phyloP scores from a whole-genome alignment of 2,329 filamentous ascomycete genomes.

The Dactylellina leptospora region DNA sequence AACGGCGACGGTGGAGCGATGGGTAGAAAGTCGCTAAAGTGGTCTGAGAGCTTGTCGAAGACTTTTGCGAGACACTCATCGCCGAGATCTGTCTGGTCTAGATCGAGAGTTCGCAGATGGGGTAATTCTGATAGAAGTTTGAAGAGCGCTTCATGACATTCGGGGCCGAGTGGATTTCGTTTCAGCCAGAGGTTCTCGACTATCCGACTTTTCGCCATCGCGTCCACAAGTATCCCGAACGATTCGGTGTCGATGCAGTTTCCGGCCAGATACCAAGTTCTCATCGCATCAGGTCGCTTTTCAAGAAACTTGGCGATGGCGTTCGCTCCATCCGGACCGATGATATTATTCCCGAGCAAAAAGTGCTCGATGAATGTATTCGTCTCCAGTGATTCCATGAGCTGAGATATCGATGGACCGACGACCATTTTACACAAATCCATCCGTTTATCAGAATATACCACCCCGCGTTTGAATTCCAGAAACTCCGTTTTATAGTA shows the following conservation, averaged over 20 bases:
- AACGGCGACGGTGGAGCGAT: constrained; percentile 45
- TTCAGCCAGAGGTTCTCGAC: constrained; percentile 67
- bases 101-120: constrained; percentile 64
- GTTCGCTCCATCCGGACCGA: constrained; percentile 64
- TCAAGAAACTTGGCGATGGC: constrained; percentile 64
- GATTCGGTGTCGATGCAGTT: constrained; percentile 65
- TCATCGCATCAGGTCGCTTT: constrained; percentile 64
- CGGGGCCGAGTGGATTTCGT: constrained; percentile 64
- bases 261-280: constrained; percentile 68
- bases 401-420: constrained; percentile 64
- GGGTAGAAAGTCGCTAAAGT: constrained; percentile 58
- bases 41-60: constrained; percentile 61
- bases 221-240: constrained; percentile 63
- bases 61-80: constrained; percentile 63
- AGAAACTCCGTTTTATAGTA: constrained; percentile 59
- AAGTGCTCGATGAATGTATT: constrained; percentile 66
- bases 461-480: constrained; percentile 61
- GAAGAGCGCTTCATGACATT: constrained; percentile 61
- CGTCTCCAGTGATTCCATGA: constrained; percentile 64
- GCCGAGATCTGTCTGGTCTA: constrained; percentile 67
- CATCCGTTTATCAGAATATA: constrained; percentile 66
- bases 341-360: constrained; percentile 67
- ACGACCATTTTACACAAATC: constrained; percentile 69
- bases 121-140: constrained; percentile 62
- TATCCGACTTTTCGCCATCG: constrained; percentile 62